Percentiles rank a stretch among this genome's conserved stretches.
Conservation (phyloP, 1,139 yeast genomes). For the Casaregolazyma lundiana region DNA sequence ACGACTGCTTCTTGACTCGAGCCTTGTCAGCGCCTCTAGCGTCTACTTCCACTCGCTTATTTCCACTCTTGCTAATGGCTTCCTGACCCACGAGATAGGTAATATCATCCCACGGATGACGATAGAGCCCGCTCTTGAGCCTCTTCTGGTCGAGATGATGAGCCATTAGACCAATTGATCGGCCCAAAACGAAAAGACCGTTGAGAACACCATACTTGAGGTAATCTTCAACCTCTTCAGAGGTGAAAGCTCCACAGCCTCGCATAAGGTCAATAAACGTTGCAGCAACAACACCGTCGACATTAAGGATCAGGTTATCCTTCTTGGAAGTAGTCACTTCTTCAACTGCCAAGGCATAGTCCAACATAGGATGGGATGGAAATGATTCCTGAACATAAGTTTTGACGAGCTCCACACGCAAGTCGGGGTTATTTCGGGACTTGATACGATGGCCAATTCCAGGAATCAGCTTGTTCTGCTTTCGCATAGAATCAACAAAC, state of each 20-base stretch:
- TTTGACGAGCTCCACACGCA: slow-evolving; percentile 46
- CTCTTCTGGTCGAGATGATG: slow-evolving; percentile 46
- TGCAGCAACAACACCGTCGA: slow-evolving; percentile 45
- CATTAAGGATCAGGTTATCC: slow-evolving; percentile 44
- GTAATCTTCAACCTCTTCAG: slow-evolving; percentile 44
- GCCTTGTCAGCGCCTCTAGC: slow-evolving; percentile 34
- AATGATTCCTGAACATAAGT: slow-evolving; percentile 43
- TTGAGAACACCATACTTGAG: slow-evolving; percentile 44
- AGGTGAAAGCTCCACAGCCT: slow-evolving; percentile 41
- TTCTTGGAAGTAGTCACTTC: slow-evolving; percentile 46
- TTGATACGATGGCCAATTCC: slow-evolving; percentile 47
- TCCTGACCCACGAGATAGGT: slow-evolving; percentile 40
- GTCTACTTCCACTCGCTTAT: slow-evolving; percentile 35
- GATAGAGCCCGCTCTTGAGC: slow-evolving; percentile 43
- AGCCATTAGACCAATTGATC: slow-evolving; percentile 45
- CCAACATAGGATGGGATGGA: slow-evolving; percentile 41
- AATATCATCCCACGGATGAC: slow-evolving; percentile 48
- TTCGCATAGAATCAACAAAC: slow-evolving; percentile 44
- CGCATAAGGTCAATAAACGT: slow-evolving; percentile 43
- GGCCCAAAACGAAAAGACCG: slow-evolving; percentile 44
- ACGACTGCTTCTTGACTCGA: slow-evolving; percentile 20
- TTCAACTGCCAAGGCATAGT: slow-evolving; percentile 46
- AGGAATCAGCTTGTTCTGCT: slow-evolving; percentile 44
- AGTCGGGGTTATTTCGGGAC: slow-evolving; percentile 46
- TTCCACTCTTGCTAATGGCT: slow-evolving; percentile 26